These are phyloP conservation scores for Scutellaria barbata DNA, from an alignment of 257 asterid genomes.

Conservation along the genomic window DNA sequence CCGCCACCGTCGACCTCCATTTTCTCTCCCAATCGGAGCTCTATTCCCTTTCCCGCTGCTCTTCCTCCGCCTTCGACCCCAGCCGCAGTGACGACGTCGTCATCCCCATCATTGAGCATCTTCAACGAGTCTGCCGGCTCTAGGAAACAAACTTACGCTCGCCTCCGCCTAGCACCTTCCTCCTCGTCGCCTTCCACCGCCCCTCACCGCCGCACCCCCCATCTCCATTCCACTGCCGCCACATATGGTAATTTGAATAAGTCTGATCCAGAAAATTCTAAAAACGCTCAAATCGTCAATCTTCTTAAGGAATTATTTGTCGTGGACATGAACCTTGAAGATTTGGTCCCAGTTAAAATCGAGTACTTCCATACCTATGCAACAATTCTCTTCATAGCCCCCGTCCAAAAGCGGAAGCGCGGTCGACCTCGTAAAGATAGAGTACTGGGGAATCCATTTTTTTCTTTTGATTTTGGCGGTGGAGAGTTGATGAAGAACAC, in stretches of 20 bases:
- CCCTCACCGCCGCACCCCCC: constrained; percentile 74
- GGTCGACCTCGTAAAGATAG: constrained; percentile 54
- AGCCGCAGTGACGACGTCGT: constrained; percentile 66
- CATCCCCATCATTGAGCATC: constrained; percentile 78
- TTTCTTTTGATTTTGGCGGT: no score
- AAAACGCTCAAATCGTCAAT: constrained; percentile 55
- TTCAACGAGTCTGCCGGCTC: constrained; percentile 93
- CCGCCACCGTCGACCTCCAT: constrained; percentile 51
- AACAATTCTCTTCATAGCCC: constrained; percentile 18
- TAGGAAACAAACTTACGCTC: constrained; percentile 86
- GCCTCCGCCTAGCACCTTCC: constrained; percentile 82
- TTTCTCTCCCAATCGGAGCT: constrained; percentile 80
- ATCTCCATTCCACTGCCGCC: constrained; percentile 52
- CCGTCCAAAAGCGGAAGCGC: constrained; percentile 57
- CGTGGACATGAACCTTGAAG: constrained; percentile 41
- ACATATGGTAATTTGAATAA: constrained; percentile 10
- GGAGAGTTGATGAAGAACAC: no score
- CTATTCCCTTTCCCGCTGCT: constrained; percentile 68
- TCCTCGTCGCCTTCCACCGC: constrained; percentile 45
- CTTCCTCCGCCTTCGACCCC: constrained; percentile 59
- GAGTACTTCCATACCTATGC: constrained; percentile 48
- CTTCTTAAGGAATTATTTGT: constrained; percentile 62
- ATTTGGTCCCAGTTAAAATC: constrained; percentile 49
- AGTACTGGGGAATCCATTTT: background rate
- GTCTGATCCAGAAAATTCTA: constrained; percentile 54